Base-by-base conservation (phyloP, 306 rosid genomes). In the Prunus mume region DNA sequence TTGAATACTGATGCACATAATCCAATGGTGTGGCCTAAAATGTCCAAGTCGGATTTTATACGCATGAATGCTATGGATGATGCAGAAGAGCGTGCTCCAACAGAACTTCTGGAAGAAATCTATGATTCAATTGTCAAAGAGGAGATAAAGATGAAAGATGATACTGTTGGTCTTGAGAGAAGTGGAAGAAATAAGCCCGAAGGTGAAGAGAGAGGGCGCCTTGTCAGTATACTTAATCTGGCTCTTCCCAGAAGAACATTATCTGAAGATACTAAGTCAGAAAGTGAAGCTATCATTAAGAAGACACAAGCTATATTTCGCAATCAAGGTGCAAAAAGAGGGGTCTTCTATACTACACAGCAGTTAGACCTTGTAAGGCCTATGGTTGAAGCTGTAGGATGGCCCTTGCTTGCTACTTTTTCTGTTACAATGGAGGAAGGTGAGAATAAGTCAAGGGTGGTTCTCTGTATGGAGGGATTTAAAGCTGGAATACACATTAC, bases 1-100 rank as follows among this genome's bases (percentile, higher is more conserved):
- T 83, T 96, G 86, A 96, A 91, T 83, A 96, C 99, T 65, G 99
- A 96, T 85, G 99, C 98, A 56, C 99, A 96, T 83, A 96, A 93
- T 79, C 99, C 98, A 55, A 91, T 96, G 92, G 98, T 96, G 88
- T 93, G 99, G 99, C 99, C 99, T 72, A 96, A 96, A 87, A 93
- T 96, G 99, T 87, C 97, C 81, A 93, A 91, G 87, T 78, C 90
- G 17, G 99, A 96, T 83, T 96, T 96, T 79, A 78, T 93, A 71
- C 96, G 90, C 66, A 91, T 96, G 90, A 96, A 96, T 88, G 97
- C 90, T 63, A 77, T 73, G 78, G 92, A 93, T 85, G 96, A 96
- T 78, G 84, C 94, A 5, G 98, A 96, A 69, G 97, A 96, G 75
- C 83, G 91, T 83, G 99, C 98, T 70, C 93, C 98, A 70, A 88